Evolutionary conservation across 371 early-diverging fungal species (phyloP).

Genomic region (Mortierella sp.): DNA sequence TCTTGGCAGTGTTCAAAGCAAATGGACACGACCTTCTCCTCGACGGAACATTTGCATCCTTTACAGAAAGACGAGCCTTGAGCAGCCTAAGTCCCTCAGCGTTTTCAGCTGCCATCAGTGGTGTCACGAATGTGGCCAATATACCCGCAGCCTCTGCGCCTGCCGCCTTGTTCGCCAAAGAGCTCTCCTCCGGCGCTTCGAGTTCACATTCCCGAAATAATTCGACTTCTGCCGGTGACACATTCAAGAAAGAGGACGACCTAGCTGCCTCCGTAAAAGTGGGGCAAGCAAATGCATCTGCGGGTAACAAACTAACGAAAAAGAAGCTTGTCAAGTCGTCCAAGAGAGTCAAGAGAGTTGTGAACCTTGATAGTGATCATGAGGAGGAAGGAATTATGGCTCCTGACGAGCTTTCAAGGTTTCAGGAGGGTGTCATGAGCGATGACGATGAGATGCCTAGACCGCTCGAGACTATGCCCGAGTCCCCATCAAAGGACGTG

Average conservation of each 20-base stretch:
- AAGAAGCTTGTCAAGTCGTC: conserved; percentile 44
- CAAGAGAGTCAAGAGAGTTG: conserved; percentile 42
- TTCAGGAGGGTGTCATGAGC: conserved; percentile 5
- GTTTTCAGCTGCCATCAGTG: conserved; percentile 36
- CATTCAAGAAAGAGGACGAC: neutral
- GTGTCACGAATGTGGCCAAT: conserved; percentile 50
- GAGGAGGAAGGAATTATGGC: conserved; percentile 9
- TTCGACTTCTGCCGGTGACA: neutral
- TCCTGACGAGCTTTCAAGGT: conserved; percentile 15
- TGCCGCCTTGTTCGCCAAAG: conserved; percentile 41
- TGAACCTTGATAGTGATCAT: conserved; percentile 56
- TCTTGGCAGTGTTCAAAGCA: conserved; percentile 62
- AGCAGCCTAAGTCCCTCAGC: conserved; percentile 35
- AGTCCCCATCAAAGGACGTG: conserved; percentile 2
- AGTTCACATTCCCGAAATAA: conserved; percentile 8
- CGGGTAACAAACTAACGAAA: conserved; percentile 28
- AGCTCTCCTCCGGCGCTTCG: conserved; percentile 6
- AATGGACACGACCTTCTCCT: conserved; percentile 61
- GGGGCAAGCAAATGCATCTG: neutral
- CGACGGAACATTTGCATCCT: conserved; percentile 67
- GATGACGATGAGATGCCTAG: conserved; percentile 17
- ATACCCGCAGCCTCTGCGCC: conserved; percentile 53
- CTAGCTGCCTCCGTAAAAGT: neutral
- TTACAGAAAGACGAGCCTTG: conserved; percentile 54
- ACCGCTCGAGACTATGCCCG: conserved; percentile 1